phyloP scores from a whole-genome alignment of 306 rosid genomes.

The Sicyos edulis region DNA sequence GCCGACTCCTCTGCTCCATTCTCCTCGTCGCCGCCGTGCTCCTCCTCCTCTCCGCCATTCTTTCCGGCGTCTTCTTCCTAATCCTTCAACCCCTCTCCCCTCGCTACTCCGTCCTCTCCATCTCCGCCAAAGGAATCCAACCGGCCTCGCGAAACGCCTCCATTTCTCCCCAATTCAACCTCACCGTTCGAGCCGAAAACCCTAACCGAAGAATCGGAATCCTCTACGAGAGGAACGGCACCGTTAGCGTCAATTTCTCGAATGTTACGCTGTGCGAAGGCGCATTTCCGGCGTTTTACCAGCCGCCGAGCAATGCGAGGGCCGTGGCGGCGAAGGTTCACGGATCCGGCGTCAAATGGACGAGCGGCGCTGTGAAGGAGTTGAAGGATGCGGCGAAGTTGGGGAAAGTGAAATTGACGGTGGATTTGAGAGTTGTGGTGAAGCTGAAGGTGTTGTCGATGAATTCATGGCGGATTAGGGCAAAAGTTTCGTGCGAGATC shows the following conservation, averaged over 20 bases:
- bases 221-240: constrained; percentile 46
- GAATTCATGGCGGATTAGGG: constrained; percentile 56
- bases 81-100: constrained; percentile 52
- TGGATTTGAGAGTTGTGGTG: constrained; percentile 47
- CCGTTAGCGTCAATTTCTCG: constrained; percentile 34
- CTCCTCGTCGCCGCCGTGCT: constrained; percentile 29
- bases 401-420: constrained; percentile 40
- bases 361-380: constrained; percentile 22
- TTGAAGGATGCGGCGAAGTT: constrained; percentile 29
- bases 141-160: constrained; percentile 25
- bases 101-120: constrained; percentile 35
- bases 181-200: constrained; percentile 44
- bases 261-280: constrained; percentile 44
- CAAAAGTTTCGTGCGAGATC: constrained; percentile 44
- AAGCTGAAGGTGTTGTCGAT: constrained; percentile 50
- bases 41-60: constrained; percentile 31
- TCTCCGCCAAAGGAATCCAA: constrained; percentile 43
- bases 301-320: constrained; percentile 59
- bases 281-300: constrained; percentile 50
- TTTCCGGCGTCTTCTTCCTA: constrained; percentile 52
- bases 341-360: constrained; percentile 37
- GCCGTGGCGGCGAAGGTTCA: constrained; percentile 38
- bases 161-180: constrained; percentile 46
- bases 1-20: constrained; percentile 42
- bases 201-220: constrained; percentile 64